Evolutionary conservation across 2,329 filamentous ascomycete species (phyloP), one percentile per base, ranked within the genome.

Genomic region (Cladosporium velox): DNA sequence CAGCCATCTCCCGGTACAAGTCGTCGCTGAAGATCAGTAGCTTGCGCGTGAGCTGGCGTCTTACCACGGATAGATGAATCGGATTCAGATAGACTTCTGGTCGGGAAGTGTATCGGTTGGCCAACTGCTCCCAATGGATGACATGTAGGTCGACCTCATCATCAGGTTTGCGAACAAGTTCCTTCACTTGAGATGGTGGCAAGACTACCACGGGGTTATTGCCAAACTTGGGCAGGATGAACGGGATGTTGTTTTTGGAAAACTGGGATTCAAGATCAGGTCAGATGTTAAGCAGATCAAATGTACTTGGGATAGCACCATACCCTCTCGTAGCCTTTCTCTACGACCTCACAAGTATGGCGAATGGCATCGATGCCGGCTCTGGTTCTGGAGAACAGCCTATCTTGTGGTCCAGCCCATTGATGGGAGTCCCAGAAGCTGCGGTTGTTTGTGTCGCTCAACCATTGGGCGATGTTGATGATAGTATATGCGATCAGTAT

Each of bases 181-280:
- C 70, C 35, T 65, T 64, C 18, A 71, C 47, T 35, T 70, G 66
- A n/a, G 61, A 60, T 0, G 69, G 65, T n/a, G 70, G 70, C 11
- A 72, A 41, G 7, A 71, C 64, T 21, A 72, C 60, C 10, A 70
- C 38, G 18, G 69, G 70, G 52, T 64, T 60, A 15, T 64, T 63
- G 38, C 59, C 68, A 55, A 71, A 71, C 24, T 72, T 70, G 2
- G 70, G 70, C 21, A 72, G 58, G n/a, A 70, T 63, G 57, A 71
- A 70, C 2, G 65, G 57, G 12, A 65, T 64, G 65, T 66, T 65
- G 18, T 61, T 52, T 38, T 66, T 69, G 24, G 68, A 67, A 54
- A 51, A 71, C 67, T 70, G 59, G 24, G 24, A 24, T 24, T 24
- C 24, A 24, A 24, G 24, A 24, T 24, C 24, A 24, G 24, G 24